These are phyloP conservation scores for Ceratocystis eucalypticola DNA, from an alignment of 2,329 filamentous ascomycete genomes.

Conservation along the genomic window DNA sequence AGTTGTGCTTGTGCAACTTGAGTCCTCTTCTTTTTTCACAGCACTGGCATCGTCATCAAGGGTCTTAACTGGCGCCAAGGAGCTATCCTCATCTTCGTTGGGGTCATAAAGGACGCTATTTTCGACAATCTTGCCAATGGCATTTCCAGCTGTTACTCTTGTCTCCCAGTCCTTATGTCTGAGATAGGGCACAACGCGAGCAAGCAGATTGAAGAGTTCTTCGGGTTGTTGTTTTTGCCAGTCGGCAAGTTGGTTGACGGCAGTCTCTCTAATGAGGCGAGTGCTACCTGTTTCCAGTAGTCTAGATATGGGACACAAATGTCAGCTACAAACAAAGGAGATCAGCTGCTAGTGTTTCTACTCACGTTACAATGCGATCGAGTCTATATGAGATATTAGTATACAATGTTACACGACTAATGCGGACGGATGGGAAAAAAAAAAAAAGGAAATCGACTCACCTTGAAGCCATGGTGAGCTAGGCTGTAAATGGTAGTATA, in stretches of 20 bases:
- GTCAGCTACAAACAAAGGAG: background rate
- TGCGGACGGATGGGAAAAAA: background rate
- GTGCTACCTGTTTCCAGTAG: constrained; percentile 96
- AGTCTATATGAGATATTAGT: constrained; percentile 40
- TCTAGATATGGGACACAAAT: constrained; percentile 35
- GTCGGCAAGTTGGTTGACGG: constrained; percentile 90
- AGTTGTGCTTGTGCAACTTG: background rate
- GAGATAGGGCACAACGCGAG: constrained; percentile 87
- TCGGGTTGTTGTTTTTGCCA: constrained; percentile 97
- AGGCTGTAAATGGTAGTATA: background rate
- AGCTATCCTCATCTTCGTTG: constrained; percentile 51
- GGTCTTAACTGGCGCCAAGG: background rate
- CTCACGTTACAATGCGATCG: constrained; percentile 77
- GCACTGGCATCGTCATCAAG: constrained; percentile 26
- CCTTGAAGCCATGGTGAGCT: constrained; percentile 45
- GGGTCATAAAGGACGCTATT: constrained; percentile 82
- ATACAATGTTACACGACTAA: background rate
- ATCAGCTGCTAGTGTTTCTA: constrained; percentile 24
- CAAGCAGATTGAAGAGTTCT: constrained; percentile 89
- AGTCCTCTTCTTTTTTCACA: constrained; percentile 50
- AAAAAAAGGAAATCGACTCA: constrained; percentile 24
- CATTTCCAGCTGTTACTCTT: constrained; percentile 80
- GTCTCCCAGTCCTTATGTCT: constrained; percentile 96
- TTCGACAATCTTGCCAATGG: constrained; percentile 83
- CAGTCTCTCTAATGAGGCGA: constrained; percentile 87